Conservation (phyloP, 1,139 yeast species). For the Saccharomyces hybrid region DNA sequence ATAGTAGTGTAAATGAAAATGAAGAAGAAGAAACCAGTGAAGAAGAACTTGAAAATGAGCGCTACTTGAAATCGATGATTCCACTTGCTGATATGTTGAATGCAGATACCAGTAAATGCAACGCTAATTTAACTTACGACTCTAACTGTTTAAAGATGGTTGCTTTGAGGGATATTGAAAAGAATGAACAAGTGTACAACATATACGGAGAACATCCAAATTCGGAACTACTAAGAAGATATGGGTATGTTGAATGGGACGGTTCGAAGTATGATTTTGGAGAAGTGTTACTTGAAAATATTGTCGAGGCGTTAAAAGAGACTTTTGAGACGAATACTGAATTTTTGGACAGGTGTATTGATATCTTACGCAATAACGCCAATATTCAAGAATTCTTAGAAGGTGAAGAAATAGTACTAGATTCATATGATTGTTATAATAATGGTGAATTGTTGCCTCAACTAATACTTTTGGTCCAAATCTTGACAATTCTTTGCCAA, state of each 20-base stretch:
- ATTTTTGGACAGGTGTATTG: slow-evolving; percentile 29
- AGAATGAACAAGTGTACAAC: slow-evolving; percentile 73
- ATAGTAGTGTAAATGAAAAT: slow-evolving; percentile 21
- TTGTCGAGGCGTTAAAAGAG: slow-evolving; percentile 29
- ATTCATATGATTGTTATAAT: slow-evolving; percentile 53
- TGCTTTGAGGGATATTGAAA: slow-evolving; percentile 51
- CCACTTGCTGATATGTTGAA: slow-evolving; percentile 88
- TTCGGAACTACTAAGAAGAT: slow-evolving; percentile 76
- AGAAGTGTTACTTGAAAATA: slow-evolving; percentile 47
- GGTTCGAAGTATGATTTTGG: slow-evolving; percentile 79
- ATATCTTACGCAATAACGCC: slow-evolving; percentile 27
- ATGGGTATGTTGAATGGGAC: slow-evolving; percentile 77
- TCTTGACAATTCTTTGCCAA: slow-evolving; percentile 24
- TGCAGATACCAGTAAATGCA: slow-evolving; percentile 72
- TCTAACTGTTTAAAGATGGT: slow-evolving; percentile 52
- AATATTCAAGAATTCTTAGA: slow-evolving; percentile 37
- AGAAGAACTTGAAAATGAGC: slow-evolving; percentile 35
- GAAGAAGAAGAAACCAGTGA: slow-evolving; percentile 33
- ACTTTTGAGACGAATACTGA: slow-evolving; percentile 18
- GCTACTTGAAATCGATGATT: slow-evolving; percentile 72
- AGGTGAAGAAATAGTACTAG: slow-evolving; percentile 45
- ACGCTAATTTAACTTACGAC: slow-evolving; percentile 59
- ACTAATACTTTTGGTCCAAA: slow-evolving; percentile 45
- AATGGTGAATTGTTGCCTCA: slow-evolving; percentile 55
- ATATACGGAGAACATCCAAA: slow-evolving; percentile 90